Base-by-base conservation (phyloP, 352 stramenopile genomes). In the Globisporangium echinulatum region DNA sequence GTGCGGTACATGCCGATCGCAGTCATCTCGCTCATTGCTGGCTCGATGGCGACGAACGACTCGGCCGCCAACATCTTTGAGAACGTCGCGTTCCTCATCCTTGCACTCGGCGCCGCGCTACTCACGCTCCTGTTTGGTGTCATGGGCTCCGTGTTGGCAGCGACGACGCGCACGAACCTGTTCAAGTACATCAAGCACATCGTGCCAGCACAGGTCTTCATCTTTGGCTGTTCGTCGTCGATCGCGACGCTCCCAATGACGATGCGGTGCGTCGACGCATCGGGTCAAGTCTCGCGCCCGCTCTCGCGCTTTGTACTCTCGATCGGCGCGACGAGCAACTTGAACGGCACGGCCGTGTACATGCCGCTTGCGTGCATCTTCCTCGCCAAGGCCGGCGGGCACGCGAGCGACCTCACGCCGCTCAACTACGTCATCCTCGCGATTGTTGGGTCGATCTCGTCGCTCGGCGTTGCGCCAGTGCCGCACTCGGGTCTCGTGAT, bases 161-260 rank as follows among this genome's bases (percentile, higher is more conserved):
- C 89, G 37, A 80, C 74, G 33, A 87, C 82, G 36, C 57, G 70
- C 15, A 63, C 69, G 39, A 91, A 77, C 68, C 76, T 90, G 44
- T 88, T 90, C 64, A 73, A 66, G 54, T 89, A 85, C 62, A 56
- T 94, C 49, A 72, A 65, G 46, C 54, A 87, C 57, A 85, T 93
- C 52, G 40, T 92, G 4, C 84, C 84, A 0, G 84, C 84, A 0
- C 80, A 90, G 52, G 66, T 88, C 39, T 94, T 94, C 59, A 81
- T 87, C 39, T 79, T 90, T 56, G 79, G 79, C 10, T 94, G 77
- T 54, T 86, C 80, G 46, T 92, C 82, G 14, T 94, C 84, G 39
- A 87, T 92, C 51, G 84, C 82, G 38, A 90, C 82, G 63, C 68
- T 94, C 54, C 84, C 82, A 1, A 77, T 92, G 53, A 92, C 82